Evolutionary conservation across 805 yeast genomes (phyloP), one percentile per base, ranked within the genome.

Genomic region (Candida germanica): DNA sequence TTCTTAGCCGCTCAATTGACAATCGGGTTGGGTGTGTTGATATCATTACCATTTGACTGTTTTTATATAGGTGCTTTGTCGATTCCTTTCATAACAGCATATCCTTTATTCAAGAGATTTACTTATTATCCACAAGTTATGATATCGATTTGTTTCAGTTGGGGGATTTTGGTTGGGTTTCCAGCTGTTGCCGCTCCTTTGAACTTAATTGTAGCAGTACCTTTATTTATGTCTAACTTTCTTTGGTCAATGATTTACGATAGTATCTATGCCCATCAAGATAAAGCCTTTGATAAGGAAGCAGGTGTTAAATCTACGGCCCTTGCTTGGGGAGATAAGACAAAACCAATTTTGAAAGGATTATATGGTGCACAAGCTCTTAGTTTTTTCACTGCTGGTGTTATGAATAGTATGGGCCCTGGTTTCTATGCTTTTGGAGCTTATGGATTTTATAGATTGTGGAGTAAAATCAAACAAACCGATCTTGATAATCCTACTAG

Each of bases 301-400:
- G 97, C 95, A 0, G 98, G 98, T 14, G 83, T 93, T 48, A 88
- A 88, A 58, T 86, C 96, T 2, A 88, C 98, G 0, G 99, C 99
- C 6, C 71, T 93, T 47, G 89, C 85, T 2, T 94, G 98, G 98
- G 95, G 94, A 6, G 75, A 73, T 15, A 72, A 76, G 21, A 76
- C 96, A 1, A 88, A 84, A 55, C 72, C 78, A 8, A 77, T 88
- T 27, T 69, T 85, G 50, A 69, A 76, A 29, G 80, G 75, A 0
- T 55, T 88, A 45, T 75, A 87, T 5, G 66, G 68, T 1, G 79
- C 78, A 1, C 98, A 93, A 61, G 68, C 84, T 45, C 74, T 73
- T 1, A 59, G 80, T 26, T 75, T 79, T 43, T 67, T 79, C 2
- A 44, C 74, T 6, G 86, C 95, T 18, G 98, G 97, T 1, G 50